Evolutionary conservation across 805 yeast genomes (phyloP), one percentile per base, ranked within the genome.

Genomic region (Wickerhamiella spandovensis): DNA sequence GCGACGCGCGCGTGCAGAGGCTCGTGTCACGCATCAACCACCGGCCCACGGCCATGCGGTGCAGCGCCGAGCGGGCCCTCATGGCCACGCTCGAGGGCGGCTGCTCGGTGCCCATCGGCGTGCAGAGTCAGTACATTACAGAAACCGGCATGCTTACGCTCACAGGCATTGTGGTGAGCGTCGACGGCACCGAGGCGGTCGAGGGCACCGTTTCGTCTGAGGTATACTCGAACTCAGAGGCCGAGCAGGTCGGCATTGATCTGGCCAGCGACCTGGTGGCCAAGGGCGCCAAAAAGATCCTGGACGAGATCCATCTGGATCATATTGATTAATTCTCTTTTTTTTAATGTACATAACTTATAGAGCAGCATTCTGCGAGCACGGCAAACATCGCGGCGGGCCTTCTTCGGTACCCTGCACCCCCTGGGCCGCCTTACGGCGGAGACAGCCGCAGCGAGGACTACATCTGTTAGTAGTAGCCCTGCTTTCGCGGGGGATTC

Each of bases 81-180:
- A 78, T 92, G 85, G 76, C 90, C 66, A 74, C 83, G 22, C 74
- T 92, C 53, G 97, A 92, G 69, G 98, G 97, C 54, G 98, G 98
- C 8, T 92, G 98, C 67, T 86, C 96, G 1, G 97, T 92, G 17
- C 98, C 98, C 6, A 84, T 92, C 56, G 98, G 98, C 48, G 95
- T 87, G 25, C 75, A 79, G 55, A 73, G 88, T n/a, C 56, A 60
- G 8, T 83, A 67, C 52, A 68, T 75, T 56, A 66, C 75, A 49
- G 67, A 64, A 20, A 71, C 79, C 0, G 67, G 72, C 37, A 56
- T 55, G 8, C 71, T 88, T 50, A 60, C 63, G 4, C 67, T 89
- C 54, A 76, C 77, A 55, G 94, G 84, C 5, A 74, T 84, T 37
- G 94, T 90, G 15, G 83, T 88, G 30, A 77, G 83, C 54, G 89